Conservation (phyloP, 768 basidiomycete species). For the Pulveroboletus sp. region DNA sequence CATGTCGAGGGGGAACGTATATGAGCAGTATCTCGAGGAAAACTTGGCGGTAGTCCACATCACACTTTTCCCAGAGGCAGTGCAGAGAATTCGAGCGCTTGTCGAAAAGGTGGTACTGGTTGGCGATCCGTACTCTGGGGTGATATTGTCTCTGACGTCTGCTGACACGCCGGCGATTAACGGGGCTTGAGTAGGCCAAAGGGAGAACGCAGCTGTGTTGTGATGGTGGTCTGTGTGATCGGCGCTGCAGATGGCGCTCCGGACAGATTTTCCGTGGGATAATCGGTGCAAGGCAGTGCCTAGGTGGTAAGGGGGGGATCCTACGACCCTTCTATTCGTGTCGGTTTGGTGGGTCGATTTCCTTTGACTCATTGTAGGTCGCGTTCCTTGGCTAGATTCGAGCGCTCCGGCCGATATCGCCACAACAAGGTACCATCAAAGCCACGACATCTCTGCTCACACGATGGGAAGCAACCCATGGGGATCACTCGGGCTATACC, state of each 20-base stretch:
- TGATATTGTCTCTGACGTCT: constrained; percentile 4
- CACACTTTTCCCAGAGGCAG: constrained; percentile 33
- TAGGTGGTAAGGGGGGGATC: no score
- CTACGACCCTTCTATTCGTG: no score
- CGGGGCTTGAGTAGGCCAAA: background rate
- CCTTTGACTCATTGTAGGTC: no score
- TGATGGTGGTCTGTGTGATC: no score
- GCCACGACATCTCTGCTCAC: no score
- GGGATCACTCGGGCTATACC: no score
- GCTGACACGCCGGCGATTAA: constrained; percentile 19
- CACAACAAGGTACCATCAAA: no score
- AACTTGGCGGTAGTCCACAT: constrained; percentile 37
- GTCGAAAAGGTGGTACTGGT: constrained; percentile 30
- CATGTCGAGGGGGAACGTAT: background rate
- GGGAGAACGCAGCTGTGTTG: no score
- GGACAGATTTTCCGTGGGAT: background rate
- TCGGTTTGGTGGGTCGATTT: no score
- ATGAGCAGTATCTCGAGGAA: constrained; percentile 39
- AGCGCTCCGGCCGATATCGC: background rate
- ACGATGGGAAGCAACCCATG: no score
- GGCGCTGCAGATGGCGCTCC: no score
- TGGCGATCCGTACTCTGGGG: constrained; percentile 24
- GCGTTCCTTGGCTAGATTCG: background rate
- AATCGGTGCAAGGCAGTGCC: no score
- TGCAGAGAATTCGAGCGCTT: constrained; percentile 33